Evolutionary conservation across 2,329 filamentous ascomycete species (phyloP).

Genomic region (Hypoxylon sp.): DNA sequence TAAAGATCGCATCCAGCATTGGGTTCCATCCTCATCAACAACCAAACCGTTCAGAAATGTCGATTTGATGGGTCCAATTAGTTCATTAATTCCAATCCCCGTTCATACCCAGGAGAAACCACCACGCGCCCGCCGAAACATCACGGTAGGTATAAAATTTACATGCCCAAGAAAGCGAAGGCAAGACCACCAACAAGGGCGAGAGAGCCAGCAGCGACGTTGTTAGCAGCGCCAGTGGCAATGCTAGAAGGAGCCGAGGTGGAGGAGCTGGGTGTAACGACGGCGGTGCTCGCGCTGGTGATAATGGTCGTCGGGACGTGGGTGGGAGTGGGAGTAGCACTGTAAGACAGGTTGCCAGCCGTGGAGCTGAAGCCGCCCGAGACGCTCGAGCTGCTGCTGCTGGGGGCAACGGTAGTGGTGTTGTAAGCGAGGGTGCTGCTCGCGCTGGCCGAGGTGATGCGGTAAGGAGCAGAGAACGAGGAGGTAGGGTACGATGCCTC

Average conservation of each 20-base stretch:
- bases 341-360: conserved; percentile 41
- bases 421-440: conserved; percentile 16
- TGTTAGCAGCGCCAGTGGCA: conserved; percentile 53
- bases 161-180: conserved; percentile 62
- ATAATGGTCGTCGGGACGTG: conserved; percentile 32
- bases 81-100: conserved; percentile 36
- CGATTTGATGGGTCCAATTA: conserved; percentile 16
- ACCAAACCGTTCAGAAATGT: conserved; percentile 10
- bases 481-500: conserved; percentile 14
- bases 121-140: conserved; percentile 7
- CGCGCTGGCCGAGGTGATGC: conserved; percentile 24
- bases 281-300: conserved; percentile 48
- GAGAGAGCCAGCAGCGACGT: conserved; percentile 57
- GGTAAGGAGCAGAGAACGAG: conserved; percentile 13
- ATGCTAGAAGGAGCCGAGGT: conserved; percentile 42
- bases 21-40: conserved; percentile 6
- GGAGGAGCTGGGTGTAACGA: conserved; percentile 42
- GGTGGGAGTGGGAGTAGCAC: conserved; percentile 47
- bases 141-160: conserved; percentile 46
- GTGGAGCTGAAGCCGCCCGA: conserved; percentile 32
- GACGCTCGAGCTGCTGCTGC: conserved; percentile 9
- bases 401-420: conserved; percentile 16
- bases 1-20: conserved; percentile 24
- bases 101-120: conserved; percentile 1
- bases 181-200: conserved; percentile 60